Evolutionary conservation across 2,329 filamentous ascomycete species (phyloP).

Genomic region (Pseudocercospora vitis): DNA sequence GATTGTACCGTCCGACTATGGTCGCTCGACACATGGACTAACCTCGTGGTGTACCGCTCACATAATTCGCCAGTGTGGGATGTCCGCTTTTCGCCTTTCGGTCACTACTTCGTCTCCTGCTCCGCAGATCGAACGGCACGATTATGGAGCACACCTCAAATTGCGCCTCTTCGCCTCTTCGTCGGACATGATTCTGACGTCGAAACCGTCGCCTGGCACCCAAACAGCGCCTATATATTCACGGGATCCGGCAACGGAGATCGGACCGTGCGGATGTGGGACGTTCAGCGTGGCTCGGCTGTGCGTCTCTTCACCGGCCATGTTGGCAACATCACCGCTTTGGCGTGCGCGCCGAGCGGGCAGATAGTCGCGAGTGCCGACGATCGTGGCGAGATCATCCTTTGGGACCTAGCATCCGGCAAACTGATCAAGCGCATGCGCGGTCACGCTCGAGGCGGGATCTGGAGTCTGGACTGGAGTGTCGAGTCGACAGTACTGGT

Average conservation of each 20-base stretch:
- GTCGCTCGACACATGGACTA: conserved; percentile 90
- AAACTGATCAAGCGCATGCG: conserved; percentile 86
- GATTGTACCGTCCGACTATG: conserved; percentile 89
- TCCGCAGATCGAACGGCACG: conserved; percentile 88
- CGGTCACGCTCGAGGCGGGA: conserved; percentile 88
- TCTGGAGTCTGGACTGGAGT: conserved; percentile 91
- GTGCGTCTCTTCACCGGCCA: conserved; percentile 93
- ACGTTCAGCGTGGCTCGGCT: conserved; percentile 79
- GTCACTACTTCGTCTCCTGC: conserved; percentile 88
- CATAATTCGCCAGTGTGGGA: conserved; percentile 89
- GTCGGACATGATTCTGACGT: conserved; percentile 91
- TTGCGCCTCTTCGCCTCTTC: conserved; percentile 81
- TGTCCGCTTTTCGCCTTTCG: conserved; percentile 84
- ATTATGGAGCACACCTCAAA: conserved; percentile 89
- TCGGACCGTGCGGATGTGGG: conserved; percentile 96
- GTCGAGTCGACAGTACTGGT: conserved; percentile 88
- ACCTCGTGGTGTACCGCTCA: conserved; percentile 88
- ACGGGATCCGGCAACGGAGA: conserved; percentile 76
- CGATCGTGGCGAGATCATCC: conserved; percentile 80
- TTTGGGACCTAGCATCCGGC: conserved; percentile 92
- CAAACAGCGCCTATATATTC: conserved; percentile 90
- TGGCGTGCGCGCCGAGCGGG: conserved; percentile 84
- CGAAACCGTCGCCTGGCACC: conserved; percentile 90
- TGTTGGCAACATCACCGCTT: conserved; percentile 77
- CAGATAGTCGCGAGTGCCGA: conserved; percentile 90